Evolutionary conservation across 352 stramenopile species (phyloP).

Genomic region (Globisporangium ultimum): DNA sequence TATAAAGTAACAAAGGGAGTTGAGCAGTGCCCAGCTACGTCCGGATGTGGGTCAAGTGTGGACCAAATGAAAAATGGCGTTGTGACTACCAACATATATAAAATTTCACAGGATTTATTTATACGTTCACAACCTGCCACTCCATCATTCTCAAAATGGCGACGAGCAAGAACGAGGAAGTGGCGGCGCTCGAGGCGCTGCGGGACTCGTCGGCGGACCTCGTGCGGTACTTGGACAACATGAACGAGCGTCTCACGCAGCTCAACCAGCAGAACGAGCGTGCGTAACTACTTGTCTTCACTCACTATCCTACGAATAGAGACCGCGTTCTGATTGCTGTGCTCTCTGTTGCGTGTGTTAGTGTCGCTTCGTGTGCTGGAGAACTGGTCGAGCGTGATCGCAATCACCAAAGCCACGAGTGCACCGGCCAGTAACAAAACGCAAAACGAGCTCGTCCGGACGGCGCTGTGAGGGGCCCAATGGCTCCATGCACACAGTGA

Average conservation of each 20-base stretch:
- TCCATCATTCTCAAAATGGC: conserved; percentile 19
- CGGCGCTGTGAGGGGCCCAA: conserved; percentile 23
- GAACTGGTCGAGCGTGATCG: conserved; percentile 81
- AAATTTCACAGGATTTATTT: background rate
- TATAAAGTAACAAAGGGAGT: background rate
- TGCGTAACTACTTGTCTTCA: conserved; percentile 23
- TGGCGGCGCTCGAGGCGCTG: conserved; percentile 74
- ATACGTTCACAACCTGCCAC: background rate
- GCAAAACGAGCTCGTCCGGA: conserved; percentile 59
- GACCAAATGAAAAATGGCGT: background rate
- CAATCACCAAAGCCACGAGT: conserved; percentile 56
- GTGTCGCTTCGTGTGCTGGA: conserved; percentile 75
- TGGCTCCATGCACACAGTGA: background rate
- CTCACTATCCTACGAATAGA: background rate
- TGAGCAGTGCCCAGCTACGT: background rate
- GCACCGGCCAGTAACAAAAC: conserved; percentile 24
- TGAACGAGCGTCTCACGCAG: conserved; percentile 68
- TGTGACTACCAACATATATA: background rate
- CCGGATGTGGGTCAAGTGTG: background rate
- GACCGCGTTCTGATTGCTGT: background rate
- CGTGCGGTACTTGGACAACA: conserved; percentile 69
- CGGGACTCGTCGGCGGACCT: conserved; percentile 74
- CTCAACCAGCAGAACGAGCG: conserved; percentile 83
- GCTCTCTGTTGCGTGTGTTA: conserved; percentile 17
- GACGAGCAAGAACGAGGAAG: conserved; percentile 71